Evolutionary conservation across 2,329 filamentous ascomycete genomes (phyloP).

Genomic region (Nigrograna mackinnonii): DNA sequence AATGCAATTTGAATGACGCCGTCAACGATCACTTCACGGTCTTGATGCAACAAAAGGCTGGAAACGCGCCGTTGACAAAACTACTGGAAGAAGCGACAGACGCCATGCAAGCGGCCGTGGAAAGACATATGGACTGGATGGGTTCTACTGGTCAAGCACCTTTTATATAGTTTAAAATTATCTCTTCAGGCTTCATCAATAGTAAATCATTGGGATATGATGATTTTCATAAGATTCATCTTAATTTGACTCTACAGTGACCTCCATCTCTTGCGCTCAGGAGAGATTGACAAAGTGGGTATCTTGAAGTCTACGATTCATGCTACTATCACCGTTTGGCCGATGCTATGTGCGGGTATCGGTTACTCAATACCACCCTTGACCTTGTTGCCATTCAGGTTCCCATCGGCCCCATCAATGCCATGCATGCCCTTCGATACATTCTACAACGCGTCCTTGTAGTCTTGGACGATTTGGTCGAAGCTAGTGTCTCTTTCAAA

Average conservation of each 20-base stretch:
- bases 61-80: conserved; percentile 55
- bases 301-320: too few species aligned
- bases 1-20: conserved; percentile 64
- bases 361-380: too few species aligned
- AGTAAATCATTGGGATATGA: background rate
- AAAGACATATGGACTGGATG: conserved; percentile 59
- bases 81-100: conserved; percentile 59
- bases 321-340: too few species aligned
- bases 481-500: conserved; percentile 49
- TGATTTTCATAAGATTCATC: conserved; percentile 1
- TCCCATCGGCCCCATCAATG: too few species aligned
- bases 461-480: conserved; percentile 44
- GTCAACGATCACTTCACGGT: conserved; percentile 56
- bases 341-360: too few species aligned
- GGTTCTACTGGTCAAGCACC: conserved; percentile 38
- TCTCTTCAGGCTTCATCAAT: background rate
- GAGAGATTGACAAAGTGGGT: too few species aligned
- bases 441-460: conserved; percentile 12
- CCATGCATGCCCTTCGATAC: too few species aligned
- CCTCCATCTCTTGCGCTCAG: too few species aligned
- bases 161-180: background rate
- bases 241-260: too few species aligned
- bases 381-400: too few species aligned
- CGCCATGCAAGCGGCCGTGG: conserved; percentile 59
- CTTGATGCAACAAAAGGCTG: conserved; percentile 54